These are phyloP conservation scores for Talaromyces liani DNA, from an alignment of 495 filamentous ascomycete species.

Conservation along the genomic window DNA sequence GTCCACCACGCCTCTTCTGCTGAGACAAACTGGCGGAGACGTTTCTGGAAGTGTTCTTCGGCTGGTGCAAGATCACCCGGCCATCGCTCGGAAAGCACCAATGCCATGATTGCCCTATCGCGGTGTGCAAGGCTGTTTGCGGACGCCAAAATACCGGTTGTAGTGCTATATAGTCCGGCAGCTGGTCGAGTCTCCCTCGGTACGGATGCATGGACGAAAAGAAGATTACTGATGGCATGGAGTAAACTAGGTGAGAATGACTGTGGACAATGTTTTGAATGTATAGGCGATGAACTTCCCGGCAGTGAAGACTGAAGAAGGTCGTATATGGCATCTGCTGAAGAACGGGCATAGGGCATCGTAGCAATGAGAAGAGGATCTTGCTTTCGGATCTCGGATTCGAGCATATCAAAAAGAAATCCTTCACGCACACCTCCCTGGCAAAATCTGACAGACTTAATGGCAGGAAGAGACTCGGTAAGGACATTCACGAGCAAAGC, in stretches of 20 bases:
- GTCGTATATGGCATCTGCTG: conserved; percentile 25
- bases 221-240: conserved; percentile 42
- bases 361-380: conserved; percentile 60
- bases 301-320: conserved; percentile 42
- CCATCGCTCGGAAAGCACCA: conserved; percentile 73
- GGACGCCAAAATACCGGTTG: conserved; percentile 56
- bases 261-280: conserved; percentile 18
- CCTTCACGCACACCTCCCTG: conserved; percentile 84
- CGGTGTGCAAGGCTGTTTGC: conserved; percentile 67
- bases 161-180: conserved; percentile 64
- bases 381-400: conserved; percentile 46
- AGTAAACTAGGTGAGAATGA: conserved; percentile 40
- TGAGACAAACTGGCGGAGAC: conserved; percentile 39
- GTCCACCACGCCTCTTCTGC: conserved; percentile 52
- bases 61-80: conserved; percentile 53
- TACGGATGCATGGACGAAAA: conserved; percentile 42
- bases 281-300: conserved; percentile 15
- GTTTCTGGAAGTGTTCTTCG: conserved; percentile 38
- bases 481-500: conserved; percentile 69
- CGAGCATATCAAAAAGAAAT: conserved; percentile 61
- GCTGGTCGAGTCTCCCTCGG: conserved; percentile 50
- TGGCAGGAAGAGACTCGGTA: conserved; percentile 57
- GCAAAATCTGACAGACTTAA: conserved; percentile 72
- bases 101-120: conserved; percentile 59
- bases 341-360: conserved; percentile 37